Conservation (phyloP, 257 asterid species). For the Linaria vulgaris region DNA sequence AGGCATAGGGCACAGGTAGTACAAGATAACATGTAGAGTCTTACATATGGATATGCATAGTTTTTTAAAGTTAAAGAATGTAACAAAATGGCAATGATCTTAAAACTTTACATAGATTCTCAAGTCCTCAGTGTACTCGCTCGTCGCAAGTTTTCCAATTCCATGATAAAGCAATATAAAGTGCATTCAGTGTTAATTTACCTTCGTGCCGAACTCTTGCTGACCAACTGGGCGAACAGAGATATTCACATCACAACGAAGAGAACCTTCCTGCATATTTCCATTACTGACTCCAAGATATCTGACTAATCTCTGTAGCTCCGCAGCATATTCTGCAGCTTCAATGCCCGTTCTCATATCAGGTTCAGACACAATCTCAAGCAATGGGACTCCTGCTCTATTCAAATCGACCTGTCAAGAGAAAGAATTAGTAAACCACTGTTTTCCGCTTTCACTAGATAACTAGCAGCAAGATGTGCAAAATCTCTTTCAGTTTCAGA, state of each 20-base stretch:
- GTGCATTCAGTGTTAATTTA: slow-evolving; percentile 26
- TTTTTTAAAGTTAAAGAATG: neutral
- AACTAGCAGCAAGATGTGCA: slow-evolving; percentile 11
- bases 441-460: neutral
- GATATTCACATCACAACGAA: slow-evolving; percentile 95
- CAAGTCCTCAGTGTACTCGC: neutral
- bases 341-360: slow-evolving; percentile 97
- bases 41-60: neutral
- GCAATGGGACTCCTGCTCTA: slow-evolving; percentile 98
- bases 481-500: neutral
- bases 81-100: neutral
- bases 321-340: slow-evolving; percentile 98
- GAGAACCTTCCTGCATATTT: slow-evolving; percentile 98
- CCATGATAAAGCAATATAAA: slow-evolving; percentile 15
- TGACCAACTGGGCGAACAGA: slow-evolving; percentile 92
- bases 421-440: slow-evolving; percentile 1
- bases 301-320: slow-evolving; percentile 90
- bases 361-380: slow-evolving; percentile 97
- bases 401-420: slow-evolving; percentile 85
- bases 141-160: slow-evolving; percentile 8
- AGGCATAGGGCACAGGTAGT: too few species aligned
- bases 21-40: too few species aligned
- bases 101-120: neutral
- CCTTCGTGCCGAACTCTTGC: slow-evolving; percentile 91
- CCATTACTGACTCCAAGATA: slow-evolving; percentile 95